phyloP scores from a whole-genome alignment of 345 rosid species.

The Limnanthes douglasii region DNA sequence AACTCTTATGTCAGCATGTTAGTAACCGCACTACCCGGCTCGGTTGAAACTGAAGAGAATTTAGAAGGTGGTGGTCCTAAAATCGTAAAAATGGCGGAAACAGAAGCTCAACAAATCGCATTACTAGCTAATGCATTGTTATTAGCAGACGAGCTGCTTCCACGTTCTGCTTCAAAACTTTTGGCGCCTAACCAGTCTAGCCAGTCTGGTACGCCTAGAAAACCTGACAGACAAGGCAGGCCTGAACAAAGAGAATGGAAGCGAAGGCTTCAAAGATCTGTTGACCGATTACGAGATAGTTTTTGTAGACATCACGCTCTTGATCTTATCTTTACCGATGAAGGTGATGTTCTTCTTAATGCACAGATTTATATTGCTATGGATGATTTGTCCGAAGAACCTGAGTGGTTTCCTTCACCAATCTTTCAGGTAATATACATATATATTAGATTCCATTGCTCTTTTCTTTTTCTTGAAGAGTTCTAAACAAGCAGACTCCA shows the following conservation, averaged over 20 bases:
- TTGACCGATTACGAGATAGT: slow-evolving; percentile 75
- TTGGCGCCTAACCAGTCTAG: slow-evolving; percentile 23
- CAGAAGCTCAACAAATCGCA: slow-evolving; percentile 71
- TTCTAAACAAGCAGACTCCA: no score
- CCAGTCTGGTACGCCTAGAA: slow-evolving; percentile 30
- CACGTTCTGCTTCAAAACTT: slow-evolving; percentile 64
- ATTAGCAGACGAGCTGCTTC: slow-evolving; percentile 78
- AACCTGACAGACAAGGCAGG: slow-evolving; percentile 42
- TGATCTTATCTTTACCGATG: slow-evolving; percentile 73
- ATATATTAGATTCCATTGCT: no score
- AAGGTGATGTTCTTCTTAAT: slow-evolving; percentile 59
- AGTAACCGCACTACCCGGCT: slow-evolving; percentile 69
- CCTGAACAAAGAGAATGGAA: slow-evolving; percentile 91
- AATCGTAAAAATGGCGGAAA: slow-evolving; percentile 67
- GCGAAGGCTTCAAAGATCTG: slow-evolving; percentile 59
- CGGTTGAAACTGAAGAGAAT: slow-evolving; percentile 57
- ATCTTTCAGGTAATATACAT: slow-evolving; percentile 37
- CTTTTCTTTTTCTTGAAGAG: no score
- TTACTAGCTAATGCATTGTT: slow-evolving; percentile 73
- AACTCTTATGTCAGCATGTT: slow-evolving; percentile 52
- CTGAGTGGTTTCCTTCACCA: slow-evolving; percentile 81
- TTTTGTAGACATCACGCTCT: slow-evolving; percentile 90
- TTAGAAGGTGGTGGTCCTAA: slow-evolving; percentile 29
- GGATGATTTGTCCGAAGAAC: slow-evolving; percentile 54
- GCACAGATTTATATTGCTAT: slow-evolving; percentile 32